These are phyloP conservation scores for Aegilops bicornis DNA, from an alignment of 176 grass and related monocot species.

Conservation along the genomic window DNA sequence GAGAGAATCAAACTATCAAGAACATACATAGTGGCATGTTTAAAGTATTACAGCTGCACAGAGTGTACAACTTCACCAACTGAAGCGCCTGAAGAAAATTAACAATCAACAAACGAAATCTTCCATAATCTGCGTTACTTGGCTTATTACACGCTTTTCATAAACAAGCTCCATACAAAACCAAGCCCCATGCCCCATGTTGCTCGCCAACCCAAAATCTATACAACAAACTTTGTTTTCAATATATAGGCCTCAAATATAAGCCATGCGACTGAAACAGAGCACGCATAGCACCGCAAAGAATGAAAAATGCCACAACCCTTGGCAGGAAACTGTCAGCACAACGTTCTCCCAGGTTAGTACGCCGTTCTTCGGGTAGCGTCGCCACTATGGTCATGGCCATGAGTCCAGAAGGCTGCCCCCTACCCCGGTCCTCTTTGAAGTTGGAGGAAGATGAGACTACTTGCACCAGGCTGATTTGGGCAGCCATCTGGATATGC, in stretches of 20 bases:
- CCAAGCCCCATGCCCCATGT: conserved; percentile 6
- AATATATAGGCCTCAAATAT: conserved; percentile 33
- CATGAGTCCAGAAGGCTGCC: conserved; percentile 17
- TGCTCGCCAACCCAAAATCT: conserved; percentile 45
- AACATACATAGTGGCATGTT: background rate
- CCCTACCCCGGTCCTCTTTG: conserved; percentile 16
- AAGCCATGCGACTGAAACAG: conserved; percentile 22
- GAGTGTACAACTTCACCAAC: background rate
- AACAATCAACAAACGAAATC: background rate
- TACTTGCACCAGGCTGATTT: conserved; percentile 23
- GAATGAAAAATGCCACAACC: background rate
- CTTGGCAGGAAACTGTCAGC: conserved; percentile 28
- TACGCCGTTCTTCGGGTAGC: background rate
- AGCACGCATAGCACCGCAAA: conserved; percentile 4
- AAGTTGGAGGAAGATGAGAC: conserved; percentile 10
- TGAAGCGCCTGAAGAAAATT: background rate
- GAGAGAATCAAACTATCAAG: background rate
- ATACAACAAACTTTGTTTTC: conserved; percentile 36
- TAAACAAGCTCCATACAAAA: conserved; percentile 38
- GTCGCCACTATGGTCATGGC: background rate
- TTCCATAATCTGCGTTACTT: conserved; percentile 17
- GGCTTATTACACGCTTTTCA: conserved; percentile 45
- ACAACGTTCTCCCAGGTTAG: conserved; percentile 17
- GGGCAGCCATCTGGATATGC: background rate
- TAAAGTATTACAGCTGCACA: background rate